Base-by-base conservation (phyloP, 192 early-diverging fungal species). In the Podila verticillata region DNA sequence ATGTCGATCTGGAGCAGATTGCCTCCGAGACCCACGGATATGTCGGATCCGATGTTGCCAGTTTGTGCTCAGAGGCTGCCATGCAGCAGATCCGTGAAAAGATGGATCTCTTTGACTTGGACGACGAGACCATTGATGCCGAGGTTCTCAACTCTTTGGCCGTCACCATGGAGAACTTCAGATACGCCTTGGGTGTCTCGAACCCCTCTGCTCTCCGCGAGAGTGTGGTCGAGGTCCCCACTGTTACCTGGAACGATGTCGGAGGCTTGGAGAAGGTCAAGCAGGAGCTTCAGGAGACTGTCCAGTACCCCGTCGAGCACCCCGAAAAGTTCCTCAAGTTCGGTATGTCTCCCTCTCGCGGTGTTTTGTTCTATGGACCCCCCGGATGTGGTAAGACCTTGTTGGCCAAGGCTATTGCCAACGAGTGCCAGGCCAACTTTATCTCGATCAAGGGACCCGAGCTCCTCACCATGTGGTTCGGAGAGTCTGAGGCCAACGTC, bases 31-130 rank as follows among this genome's bases (percentile, higher is more conserved):
- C 97, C 24, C 98, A 98, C 79, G 98, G 98, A 67, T 96, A 93
- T 82, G 97, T 98, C 59, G 98, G 98, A 73, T 94, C 97, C 36
- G 98, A 99, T 87, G 86, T 98, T 74, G 97, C 97, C 24, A 95
- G 96, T 13, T 89, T 99, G 73, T 98, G 97, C 84, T 98, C 98
- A 13, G 98, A 98, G 85, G 98, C 97, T 17, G 98, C 98, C 34
- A 98, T 98, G 96, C 97, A 98, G 86, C 97, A 98, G 86, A 99
- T 98, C 72, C 95, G 97, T 73, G 98, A 97, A 79, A 99, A 98
- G 91, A 98, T 98, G 97, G 97, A 99, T 65, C 84, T 93, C 48
- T 98, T 99, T 83, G 98, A 98, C 79, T 85, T 98, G 5, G 98
- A 99, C 65, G 97, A 99, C 72, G 98, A 98, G 34, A 96, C 96